Evolutionary conservation across 192 early-diverging fungal genomes (phyloP).

Genomic region (Ambispora gerdemannii): DNA sequence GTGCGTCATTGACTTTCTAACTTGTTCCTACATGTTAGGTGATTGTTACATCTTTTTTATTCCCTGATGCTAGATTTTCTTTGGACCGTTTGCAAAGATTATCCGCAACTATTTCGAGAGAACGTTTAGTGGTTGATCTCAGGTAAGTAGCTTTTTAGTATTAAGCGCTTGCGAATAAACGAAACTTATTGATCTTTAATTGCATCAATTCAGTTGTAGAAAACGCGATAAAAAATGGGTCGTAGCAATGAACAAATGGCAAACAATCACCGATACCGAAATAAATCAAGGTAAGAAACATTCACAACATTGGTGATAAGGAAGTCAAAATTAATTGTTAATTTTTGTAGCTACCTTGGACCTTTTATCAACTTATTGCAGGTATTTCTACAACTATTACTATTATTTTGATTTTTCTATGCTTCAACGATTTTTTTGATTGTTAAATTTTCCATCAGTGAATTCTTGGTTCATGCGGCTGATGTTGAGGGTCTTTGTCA

Average conservation of each 20-base stretch:
- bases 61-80: constrained; percentile 74
- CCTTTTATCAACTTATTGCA: constrained; percentile 60
- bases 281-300: constrained; percentile 67
- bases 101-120: constrained; percentile 58
- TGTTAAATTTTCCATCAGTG: constrained; percentile 52
- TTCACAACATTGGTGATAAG: too few species aligned
- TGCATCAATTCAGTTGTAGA: constrained; percentile 61
- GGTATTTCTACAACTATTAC: constrained; percentile 45
- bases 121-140: constrained; percentile 76
- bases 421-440: too few species aligned
- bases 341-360: constrained; percentile 42
- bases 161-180: too few species aligned
- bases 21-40: constrained; percentile 60
- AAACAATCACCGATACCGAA: constrained; percentile 86
- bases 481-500: constrained; percentile 96
- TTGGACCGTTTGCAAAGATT: constrained; percentile 58
- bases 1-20: too few species aligned
- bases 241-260: constrained; percentile 99
- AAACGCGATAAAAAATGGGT: constrained; percentile 70
- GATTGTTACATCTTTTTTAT: constrained; percentile 95
- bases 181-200: too few species aligned
- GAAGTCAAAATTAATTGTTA: too few species aligned
- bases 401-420: too few species aligned
- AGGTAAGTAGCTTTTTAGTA: constrained; percentile 44
- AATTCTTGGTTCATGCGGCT: constrained; percentile 96